Evolutionary conservation across 2,329 filamentous ascomycete genomes (phyloP), one percentile per base, ranked within the genome.

Genomic region (Neonectria sp.): DNA sequence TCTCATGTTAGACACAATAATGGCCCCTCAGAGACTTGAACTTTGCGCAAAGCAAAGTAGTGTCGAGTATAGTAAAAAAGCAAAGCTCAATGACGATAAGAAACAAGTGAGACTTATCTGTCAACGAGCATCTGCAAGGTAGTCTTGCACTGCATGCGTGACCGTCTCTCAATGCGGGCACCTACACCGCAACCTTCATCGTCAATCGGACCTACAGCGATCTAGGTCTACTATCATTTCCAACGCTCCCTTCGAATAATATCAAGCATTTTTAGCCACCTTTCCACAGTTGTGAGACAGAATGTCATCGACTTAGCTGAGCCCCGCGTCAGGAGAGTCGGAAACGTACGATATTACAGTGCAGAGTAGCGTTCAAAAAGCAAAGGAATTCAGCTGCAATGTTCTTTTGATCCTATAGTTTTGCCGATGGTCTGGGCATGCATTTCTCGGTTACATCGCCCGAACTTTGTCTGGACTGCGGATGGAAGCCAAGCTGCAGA

Each of bases 111-210:
- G 11, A n/a, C n/a, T 24, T 53, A 9, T 24, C 8, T 13, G 51
- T 35, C 29, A 33, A 15, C 12, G 11, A 51, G 27, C n/a, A 25
- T 24, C n/a, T 33, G 21, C 6, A 17, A 31, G 13, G 6, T 35
- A 37, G 35, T 15, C 35, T 37, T 15, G 15, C 35, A 56, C 9
- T 62, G 59, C 59, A 56, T 55, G 40, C 15, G 51, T 56, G 52
- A 56, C 52, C 12, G 8, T 48, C 43, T 43, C 24, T 17, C 25
- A 13, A 43, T 25, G 15, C 27, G 17, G 21, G 15, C 25, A 4
- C 15, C 33, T 27, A 40, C 43, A 62, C 52, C 43, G 29, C 40
- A 62, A 45, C 13, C 51, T 62, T 62, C 51, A 31, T 15, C 40
- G 12, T 17, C 40, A 27, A 21, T 40, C 12, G n/a, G n/a, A 8